Conservation (phyloP, 78 protist genomes). For the Chrysochromulina tobinii region DNA sequence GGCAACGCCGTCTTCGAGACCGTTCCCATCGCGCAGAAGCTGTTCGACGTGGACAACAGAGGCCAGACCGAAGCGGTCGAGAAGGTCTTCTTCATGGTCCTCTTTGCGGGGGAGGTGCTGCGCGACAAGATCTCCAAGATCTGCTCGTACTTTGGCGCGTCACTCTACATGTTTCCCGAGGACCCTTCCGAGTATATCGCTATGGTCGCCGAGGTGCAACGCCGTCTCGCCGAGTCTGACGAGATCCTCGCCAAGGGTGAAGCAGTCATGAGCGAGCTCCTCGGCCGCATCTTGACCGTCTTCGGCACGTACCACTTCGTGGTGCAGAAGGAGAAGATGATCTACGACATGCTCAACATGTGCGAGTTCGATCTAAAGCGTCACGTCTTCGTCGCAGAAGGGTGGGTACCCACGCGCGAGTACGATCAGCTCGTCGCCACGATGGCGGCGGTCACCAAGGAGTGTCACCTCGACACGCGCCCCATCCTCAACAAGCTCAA, state of each 20-base stretch:
- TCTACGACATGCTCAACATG: slow-evolving; percentile 89
- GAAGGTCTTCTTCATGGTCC: slow-evolving; percentile 12
- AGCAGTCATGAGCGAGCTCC: too few relatives aligned
- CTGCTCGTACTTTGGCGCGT: background rate
- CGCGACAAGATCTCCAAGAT: background rate
- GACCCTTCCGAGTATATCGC: background rate
- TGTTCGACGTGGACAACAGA: background rate
- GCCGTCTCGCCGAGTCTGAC: background rate
- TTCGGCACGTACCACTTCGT: slow-evolving; percentile 51
- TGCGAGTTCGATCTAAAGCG: slow-evolving; percentile 74
- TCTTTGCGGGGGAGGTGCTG: background rate
- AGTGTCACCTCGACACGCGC: slow-evolving; percentile 52
- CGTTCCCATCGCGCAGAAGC: background rate
- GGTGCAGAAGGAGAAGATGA: slow-evolving; percentile 77
- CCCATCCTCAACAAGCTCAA: slow-evolving; percentile 63
- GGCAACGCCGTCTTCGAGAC: background rate
- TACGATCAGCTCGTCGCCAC: slow-evolving; percentile 10
- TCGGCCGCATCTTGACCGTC: too few relatives aligned
- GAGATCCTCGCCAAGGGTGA: background rate
- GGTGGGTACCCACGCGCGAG: slow-evolving; percentile 75
- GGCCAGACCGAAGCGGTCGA: background rate
- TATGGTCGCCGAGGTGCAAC: background rate
- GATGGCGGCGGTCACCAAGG: background rate
- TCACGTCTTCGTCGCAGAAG: slow-evolving; percentile 82
- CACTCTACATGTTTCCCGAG: background rate